A percentile compares a stretch with the other conserved stretches of the same genome.
Evolutionary conservation across 352 stramenopile species (phyloP).

Genomic region (Phytophthora pinifolia): DNA sequence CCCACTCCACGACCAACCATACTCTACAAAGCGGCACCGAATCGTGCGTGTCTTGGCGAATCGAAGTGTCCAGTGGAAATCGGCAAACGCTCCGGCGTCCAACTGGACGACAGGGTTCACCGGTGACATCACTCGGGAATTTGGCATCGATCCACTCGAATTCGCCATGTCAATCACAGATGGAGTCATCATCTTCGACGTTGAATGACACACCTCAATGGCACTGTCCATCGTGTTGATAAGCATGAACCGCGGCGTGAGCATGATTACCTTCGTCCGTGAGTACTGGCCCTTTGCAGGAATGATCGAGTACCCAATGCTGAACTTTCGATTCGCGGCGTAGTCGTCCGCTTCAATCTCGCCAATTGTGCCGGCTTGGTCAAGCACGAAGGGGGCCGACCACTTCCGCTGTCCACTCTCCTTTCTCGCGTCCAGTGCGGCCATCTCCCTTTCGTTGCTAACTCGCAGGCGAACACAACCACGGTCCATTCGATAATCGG

Average conservation of each 20-base stretch:
- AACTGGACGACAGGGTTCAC: slow-evolving; percentile 71
- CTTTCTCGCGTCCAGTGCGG: slow-evolving; percentile 41
- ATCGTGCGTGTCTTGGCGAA: slow-evolving; percentile 76
- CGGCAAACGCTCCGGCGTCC: slow-evolving; percentile 71
- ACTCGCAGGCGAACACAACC: slow-evolving; percentile 77
- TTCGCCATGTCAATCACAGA: slow-evolving; percentile 46
- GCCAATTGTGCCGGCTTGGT: slow-evolving; percentile 74
- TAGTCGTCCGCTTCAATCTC: slow-evolving; percentile 76
- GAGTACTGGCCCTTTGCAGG: slow-evolving; percentile 77
- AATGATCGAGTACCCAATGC: slow-evolving; percentile 81
- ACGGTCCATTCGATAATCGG: slow-evolving; percentile 59
- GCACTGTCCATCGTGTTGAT: slow-evolving; percentile 73
- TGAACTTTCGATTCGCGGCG: slow-evolving; percentile 62
- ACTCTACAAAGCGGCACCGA: slow-evolving; percentile 70
- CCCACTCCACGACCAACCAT: slow-evolving; percentile 85
- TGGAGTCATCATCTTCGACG: slow-evolving; percentile 53
- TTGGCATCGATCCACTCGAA: slow-evolving; percentile 38
- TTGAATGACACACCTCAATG: slow-evolving; percentile 83
- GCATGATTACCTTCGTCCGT: slow-evolving; percentile 86
- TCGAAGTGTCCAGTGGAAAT: slow-evolving; percentile 83
- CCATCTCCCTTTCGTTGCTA: slow-evolving; percentile 46
- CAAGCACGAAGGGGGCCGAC: slow-evolving; percentile 69
- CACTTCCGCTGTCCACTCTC: slow-evolving; percentile 58
- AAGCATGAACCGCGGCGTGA: slow-evolving; percentile 84
- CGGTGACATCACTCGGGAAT: slow-evolving; percentile 54